Conservation (phyloP, 148 eudicot species). For the Rheum nobile region DNA sequence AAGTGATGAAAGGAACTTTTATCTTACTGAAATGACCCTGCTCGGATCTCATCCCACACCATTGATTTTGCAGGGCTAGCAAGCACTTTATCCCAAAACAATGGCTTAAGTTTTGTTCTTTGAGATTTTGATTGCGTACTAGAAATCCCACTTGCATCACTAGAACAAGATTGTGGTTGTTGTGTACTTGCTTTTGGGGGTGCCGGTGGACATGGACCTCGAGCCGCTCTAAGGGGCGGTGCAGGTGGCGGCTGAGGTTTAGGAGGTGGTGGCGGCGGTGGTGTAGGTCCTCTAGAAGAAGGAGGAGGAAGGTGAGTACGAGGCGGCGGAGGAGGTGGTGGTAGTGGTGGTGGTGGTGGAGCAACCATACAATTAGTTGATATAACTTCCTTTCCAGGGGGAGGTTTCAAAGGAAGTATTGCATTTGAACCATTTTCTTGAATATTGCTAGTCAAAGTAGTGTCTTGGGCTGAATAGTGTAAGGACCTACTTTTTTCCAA, state of each 20-base stretch:
- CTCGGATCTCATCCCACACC: conserved; percentile 64
- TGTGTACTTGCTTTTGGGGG: conserved; percentile 7
- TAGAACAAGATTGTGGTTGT: not conserved
- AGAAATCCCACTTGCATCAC: conserved; percentile 18
- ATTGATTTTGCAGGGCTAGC: conserved; percentile 47
- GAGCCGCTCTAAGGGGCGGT: conserved; percentile 26
- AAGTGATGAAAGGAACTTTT: not conserved
- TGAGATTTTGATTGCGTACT: not conserved
- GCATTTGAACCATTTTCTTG: not conserved
- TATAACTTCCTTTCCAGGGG: not conserved
- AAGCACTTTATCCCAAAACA: conserved; percentile 63
- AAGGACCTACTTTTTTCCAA: not conserved
- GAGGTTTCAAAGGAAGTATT: not conserved
- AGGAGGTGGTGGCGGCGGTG: conserved; percentile 33
- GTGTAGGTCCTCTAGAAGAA: not conserved
- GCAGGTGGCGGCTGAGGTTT: conserved; percentile 7
- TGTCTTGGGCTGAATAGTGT: not conserved
- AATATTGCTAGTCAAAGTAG: not conserved
- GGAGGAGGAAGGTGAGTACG: not conserved
- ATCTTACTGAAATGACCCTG: conserved; percentile 42
- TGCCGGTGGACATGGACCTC: conserved; percentile 18
- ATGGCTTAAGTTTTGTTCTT: conserved; percentile 53
- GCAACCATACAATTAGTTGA: not conserved
- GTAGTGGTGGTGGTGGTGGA: not conserved
- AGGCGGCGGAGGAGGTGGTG: not conserved